Base-by-base conservation (phyloP, 345 rosid species). In the Anastatica hierochuntica region DNA sequence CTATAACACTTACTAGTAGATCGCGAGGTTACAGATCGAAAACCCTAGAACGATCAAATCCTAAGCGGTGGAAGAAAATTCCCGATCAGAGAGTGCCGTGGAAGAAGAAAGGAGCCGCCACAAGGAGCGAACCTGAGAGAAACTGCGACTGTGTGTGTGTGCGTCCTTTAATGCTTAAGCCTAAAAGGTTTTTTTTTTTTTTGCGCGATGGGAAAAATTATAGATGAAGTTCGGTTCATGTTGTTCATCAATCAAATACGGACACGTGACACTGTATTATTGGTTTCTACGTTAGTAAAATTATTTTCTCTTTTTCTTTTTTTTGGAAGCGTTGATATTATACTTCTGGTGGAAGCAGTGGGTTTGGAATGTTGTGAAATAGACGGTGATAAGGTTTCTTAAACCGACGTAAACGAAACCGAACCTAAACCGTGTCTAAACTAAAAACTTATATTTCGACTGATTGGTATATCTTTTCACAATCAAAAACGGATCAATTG, bases 91-190 rank as follows among this genome's bases (percentile, higher is more conserved):
- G n/a, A n/a, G n/a, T n/a, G n/a, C n/a, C n/a, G n/a, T n/a, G n/a
- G 48, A 62, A 53, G 27, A 24, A 24, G 27, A 24, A 15, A 19
- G 23, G 55, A 75, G 80, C 74, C 74, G 72, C 74, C 77, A 54
- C 58, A 52, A 14, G 56, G 43, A 66, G 62, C 49, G 62, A 63
- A 39, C 49, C 61, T 54, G 39, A 43, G 56, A 60, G 62, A 46
- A 56, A 51, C 58, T 31, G 20, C 63, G 63, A 48, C 44, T 60
- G 20, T 30, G n/a, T 52, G 4, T 47, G 56, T 24, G 6, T 3
- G 27, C 27, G 19, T 43, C 56, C 49, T 64, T 56, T 24, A 49
- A 65, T 43, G 55, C 55, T 50, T 3, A 57, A 56, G 47, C 59
- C 70, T 49, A 41, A 42, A 64, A 49, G 7, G 1, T 57, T 42